A percentile compares a stretch with the other conserved stretches of the same genome.
These are phyloP conservation scores for Penicillium crystallinum DNA, from an alignment of 495 filamentous ascomycete species.

Conservation along the genomic window DNA sequence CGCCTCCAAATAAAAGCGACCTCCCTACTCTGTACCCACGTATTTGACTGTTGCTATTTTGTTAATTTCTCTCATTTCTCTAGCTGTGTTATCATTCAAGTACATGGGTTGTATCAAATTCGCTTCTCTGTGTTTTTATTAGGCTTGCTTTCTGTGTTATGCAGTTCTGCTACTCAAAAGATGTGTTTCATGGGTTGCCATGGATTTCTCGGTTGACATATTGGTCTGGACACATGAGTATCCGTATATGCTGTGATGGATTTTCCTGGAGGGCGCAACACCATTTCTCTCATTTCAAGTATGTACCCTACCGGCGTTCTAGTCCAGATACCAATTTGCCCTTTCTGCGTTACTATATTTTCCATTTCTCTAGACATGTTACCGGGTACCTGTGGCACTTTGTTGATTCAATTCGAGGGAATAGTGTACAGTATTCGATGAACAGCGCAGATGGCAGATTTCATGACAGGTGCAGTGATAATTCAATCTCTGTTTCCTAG, in stretches of 20 bases:
- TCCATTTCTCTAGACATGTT: not conserved
- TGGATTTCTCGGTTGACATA: conserved; percentile 19
- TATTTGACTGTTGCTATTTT: conserved; percentile 13
- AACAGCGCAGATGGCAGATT: not conserved
- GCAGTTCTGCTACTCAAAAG: conserved; percentile 14
- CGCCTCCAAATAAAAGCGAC: conserved; percentile 44
- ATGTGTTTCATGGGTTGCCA: conserved; percentile 11
- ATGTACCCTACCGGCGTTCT: conserved; percentile 24
- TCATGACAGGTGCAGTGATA: not conserved
- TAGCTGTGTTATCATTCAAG: conserved; percentile 31
- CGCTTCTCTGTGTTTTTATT: conserved; percentile 15
- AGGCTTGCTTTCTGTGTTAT: conserved; percentile 18
- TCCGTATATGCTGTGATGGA: conserved; percentile 26
- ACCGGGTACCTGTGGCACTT: not conserved
- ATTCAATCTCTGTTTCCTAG: too few relatives aligned
- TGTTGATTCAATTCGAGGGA: too few relatives aligned
- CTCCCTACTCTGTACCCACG: conserved; percentile 24
- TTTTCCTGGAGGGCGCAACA: conserved; percentile 19
- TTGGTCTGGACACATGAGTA: conserved; percentile 20
- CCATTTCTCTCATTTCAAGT: conserved; percentile 10
- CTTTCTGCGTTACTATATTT: conserved; percentile 9
- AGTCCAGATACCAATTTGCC: conserved; percentile 32
- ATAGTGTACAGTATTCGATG: conserved; percentile 7
- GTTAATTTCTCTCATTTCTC: conserved; percentile 23
- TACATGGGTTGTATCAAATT: conserved; percentile 26